Percentiles rank a stretch among this genome's conserved stretches.
Conservation (phyloP, 2,329 filamentous ascomycete genomes). For the Sporothrix luriei region DNA sequence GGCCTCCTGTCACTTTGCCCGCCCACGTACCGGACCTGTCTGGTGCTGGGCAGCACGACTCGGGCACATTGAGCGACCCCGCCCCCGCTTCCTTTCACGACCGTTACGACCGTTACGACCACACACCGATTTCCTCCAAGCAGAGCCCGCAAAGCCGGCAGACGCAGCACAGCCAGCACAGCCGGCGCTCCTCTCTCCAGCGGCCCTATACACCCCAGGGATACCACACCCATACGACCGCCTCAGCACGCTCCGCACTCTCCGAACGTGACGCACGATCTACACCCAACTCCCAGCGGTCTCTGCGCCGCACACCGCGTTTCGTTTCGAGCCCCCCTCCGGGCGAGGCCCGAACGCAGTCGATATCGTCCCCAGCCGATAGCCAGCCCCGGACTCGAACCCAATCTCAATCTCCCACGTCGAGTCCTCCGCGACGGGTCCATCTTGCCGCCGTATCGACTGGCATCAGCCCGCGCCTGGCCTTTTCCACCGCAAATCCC, state of each 20-base stretch:
- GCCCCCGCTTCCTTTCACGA: conserved; percentile 47
- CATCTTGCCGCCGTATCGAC: conserved; percentile 54
- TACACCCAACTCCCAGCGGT: conserved; percentile 53
- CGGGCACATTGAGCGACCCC: conserved; percentile 34
- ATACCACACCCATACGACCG: conserved; percentile 23
- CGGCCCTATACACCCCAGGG: conserved; percentile 42
- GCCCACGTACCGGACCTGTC: conserved; percentile 33
- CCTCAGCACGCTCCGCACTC: conserved; percentile 26
- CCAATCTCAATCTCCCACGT: not conserved
- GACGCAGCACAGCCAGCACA: conserved; percentile 44
- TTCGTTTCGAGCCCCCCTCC: conserved; percentile 53
- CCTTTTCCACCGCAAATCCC: conserved; percentile 44
- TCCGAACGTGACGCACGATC: conserved; percentile 44
- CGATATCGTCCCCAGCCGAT: conserved; percentile 4
- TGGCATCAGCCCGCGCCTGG: conserved; percentile 51
- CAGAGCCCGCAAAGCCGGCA: conserved; percentile 36
- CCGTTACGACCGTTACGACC: conserved; percentile 59
- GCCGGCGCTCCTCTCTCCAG: conserved; percentile 44
- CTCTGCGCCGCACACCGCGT: conserved; percentile 56
- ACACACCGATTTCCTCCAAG: conserved; percentile 41
- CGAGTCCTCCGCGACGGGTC: conserved; percentile 41
- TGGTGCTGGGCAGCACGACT: conserved; percentile 32
- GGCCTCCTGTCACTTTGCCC: conserved; percentile 31
- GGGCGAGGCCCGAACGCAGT: conserved; percentile 28
- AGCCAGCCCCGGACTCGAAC: not conserved